Evolutionary conservation across 225 moss, liverwort and hornwort genomes (phyloP), one percentile per base, ranked within the genome.

Genomic region (Physcomitrium patens): DNA sequence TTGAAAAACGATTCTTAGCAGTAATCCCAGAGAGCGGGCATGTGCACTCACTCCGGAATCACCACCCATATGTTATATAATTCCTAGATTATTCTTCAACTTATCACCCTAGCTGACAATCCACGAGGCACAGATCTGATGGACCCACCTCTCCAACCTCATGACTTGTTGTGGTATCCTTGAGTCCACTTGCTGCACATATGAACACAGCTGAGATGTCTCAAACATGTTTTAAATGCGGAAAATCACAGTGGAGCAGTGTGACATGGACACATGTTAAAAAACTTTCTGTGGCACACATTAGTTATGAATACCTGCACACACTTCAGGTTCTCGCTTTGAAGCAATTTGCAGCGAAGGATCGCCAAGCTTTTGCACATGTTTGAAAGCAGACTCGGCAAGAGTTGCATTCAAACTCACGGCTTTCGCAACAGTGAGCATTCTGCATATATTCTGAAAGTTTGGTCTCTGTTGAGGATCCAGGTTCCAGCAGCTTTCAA

Each of bases 401-500:
- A 37, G 67, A 55, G 19, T 22, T 16, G 17, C 43, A 23, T 44
- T 43, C 57, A 46, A 46, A 44, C 70, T 58, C 58, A 58, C 19
- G 70, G 46, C 24, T 46, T 70, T 45, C 24, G 58, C 70, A 44
- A 44, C 24, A 17, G 3, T 22, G 10, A 58, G 58, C 70, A 70
- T 58, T 58, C 70, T 72, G 50, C 63, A 62, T 14, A 52, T 52
- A 7, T 37, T 63, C 41, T 13, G 58, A 15, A 58, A 58, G 45
- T 58, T 57, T 10, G 37, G 37, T 10, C n/a, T 16, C 28, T 8
- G 13, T 2, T n/a, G 31, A 26, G 8, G 9, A 3, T 37, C 61
- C 8, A 2, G 41, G 70, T 16, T 57, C 57, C 43, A 70, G 11
- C 70, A 70, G 10, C 70, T 58, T 23, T 0, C 16, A 37, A 53